phyloP scores from a whole-genome alignment of 2,329 filamentous ascomycete genomes.

The Paecilomyces fulvus region DNA sequence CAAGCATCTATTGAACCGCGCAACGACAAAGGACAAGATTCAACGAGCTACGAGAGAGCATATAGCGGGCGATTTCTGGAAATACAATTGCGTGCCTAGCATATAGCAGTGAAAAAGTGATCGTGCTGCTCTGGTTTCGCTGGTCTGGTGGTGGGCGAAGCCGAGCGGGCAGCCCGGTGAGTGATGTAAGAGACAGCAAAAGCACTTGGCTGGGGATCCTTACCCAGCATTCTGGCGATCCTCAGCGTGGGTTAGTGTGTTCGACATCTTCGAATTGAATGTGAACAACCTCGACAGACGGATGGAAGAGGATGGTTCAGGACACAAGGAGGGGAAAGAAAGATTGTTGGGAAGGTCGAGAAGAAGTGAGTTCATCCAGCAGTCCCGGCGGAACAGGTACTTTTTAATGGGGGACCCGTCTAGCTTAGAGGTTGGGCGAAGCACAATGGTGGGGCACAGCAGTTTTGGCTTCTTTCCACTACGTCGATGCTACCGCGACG shows the following conservation, averaged over 20 bases:
- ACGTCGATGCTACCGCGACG: constrained; percentile 8
- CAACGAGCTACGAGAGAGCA: neutral
- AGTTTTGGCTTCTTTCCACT: constrained; percentile 4
- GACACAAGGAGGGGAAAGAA: neutral
- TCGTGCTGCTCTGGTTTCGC: neutral
- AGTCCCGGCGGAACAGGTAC: constrained; percentile 6
- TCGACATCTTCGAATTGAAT: constrained; percentile 35
- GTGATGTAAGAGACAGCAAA: constrained; percentile 31
- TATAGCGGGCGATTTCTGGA: neutral
- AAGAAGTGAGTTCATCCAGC: constrained; percentile 7
- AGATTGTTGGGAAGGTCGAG: constrained; percentile 1
- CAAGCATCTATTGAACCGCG: neutral
- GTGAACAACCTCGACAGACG: neutral
- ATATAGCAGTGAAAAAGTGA: neutral
- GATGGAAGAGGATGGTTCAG: neutral
- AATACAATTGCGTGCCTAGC: neutral
- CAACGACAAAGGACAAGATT: neutral
- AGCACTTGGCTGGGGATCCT: constrained; percentile 23
- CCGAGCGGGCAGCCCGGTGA: constrained; percentile 1
- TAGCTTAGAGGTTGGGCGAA: constrained; percentile 3
- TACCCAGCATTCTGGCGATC: constrained; percentile 45
- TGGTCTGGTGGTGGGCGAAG: neutral
- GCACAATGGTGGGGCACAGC: constrained; percentile 4
- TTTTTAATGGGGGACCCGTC: constrained; percentile 1
- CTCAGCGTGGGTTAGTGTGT: constrained; percentile 43